Evolutionary conservation across 306 rosid species (phyloP), one percentile per base, ranked within the genome.

Genomic region (Parietaria judaica): DNA sequence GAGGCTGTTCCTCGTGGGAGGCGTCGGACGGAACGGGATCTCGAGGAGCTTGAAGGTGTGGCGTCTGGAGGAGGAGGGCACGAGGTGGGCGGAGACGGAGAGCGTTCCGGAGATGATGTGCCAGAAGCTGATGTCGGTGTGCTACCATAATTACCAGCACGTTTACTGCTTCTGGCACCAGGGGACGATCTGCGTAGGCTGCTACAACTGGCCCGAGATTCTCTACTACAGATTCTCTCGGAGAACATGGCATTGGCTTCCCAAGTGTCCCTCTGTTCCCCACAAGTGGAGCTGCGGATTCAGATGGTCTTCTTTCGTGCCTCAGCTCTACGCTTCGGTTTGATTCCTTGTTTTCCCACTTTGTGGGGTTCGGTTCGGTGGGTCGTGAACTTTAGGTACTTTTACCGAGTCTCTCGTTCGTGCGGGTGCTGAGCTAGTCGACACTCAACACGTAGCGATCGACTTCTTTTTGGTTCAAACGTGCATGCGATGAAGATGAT

Each of bases 181-280:
- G 39, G 99, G 99, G 11, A 80, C 81, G 84, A 74, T 92, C 43
- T 92, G 99, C 54, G 68, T 92, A 59, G 84, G 99, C 65, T 92
- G 99, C 78, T 78, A 82, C 54, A 86, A 87, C 0, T 92, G 99
- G 96, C 90, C 99, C 4, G 95, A 92, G 96, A 83, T 88, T 4
- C 71, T 92, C 85, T 92, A 82, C 60, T 88, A 55, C 82, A 80
- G 76, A 65, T 67, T 78, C 15, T 77, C 84, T 3, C 75, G 92
- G 61, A 80, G 73, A 76, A 86, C 94, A 44, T 92, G 99, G 96
- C 95, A 86, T 80, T 92, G 99, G 99, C 83, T 88, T 52, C 88
- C 90, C 38, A 86, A 72, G 66, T 84, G 94, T 67, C 88, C 90
- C 43, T 84, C 84, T 14, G 58, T 92, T 70, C 90, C 96, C 46